These are phyloP conservation scores for Cenchrus fungigraminus DNA, from an alignment of 176 grass and related monocot genomes.

Conservation along the genomic window DNA sequence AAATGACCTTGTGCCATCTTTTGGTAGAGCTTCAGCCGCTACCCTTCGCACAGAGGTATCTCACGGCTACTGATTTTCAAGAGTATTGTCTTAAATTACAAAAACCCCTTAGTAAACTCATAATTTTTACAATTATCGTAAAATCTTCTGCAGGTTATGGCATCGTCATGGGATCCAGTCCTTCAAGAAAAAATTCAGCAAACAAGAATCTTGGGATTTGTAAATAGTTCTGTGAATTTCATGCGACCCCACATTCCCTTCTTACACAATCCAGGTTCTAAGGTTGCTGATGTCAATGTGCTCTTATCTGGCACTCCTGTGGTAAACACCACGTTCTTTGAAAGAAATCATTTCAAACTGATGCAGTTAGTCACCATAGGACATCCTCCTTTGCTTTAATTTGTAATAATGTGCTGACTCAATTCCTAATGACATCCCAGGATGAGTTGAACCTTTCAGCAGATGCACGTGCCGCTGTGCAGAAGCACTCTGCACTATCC, in stretches of 20 bases:
- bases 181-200: constrained; percentile 37
- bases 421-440: constrained; percentile 30
- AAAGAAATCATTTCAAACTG: not conserved
- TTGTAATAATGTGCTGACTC: constrained; percentile 1
- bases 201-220: constrained; percentile 42
- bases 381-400: not conserved
- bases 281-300: constrained; percentile 29
- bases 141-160: constrained; percentile 47
- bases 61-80: not conserved
- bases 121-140: not conserved
- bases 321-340: constrained; percentile 21
- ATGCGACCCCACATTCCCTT: constrained; percentile 40
- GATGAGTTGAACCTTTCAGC: constrained; percentile 24
- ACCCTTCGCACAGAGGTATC: constrained; percentile 52
- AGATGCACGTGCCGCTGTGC: not conserved
- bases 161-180: constrained; percentile 52
- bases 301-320: constrained; percentile 22
- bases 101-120: not conserved
- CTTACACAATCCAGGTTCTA: constrained; percentile 15
- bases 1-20: constrained; percentile 59
- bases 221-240: constrained; percentile 42
- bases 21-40: constrained; percentile 47
- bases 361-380: not conserved
- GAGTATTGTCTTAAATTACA: not conserved
- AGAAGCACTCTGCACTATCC: constrained; percentile 37